Evolutionary conservation across 306 rosid genomes (phyloP), one percentile per base, ranked within the genome.

Genomic region (Rosa rugosa): DNA sequence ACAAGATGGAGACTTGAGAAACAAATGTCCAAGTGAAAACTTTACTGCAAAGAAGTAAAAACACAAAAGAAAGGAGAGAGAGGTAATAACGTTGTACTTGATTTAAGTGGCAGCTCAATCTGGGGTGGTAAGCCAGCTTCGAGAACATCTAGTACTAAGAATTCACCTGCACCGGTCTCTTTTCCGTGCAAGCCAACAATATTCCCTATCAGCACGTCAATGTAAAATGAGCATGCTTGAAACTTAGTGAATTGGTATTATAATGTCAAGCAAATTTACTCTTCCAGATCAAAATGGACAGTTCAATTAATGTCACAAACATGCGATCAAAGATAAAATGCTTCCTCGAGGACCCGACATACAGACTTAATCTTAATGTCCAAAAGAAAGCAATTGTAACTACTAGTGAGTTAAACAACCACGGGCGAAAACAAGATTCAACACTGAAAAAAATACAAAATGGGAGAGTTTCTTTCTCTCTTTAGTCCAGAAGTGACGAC

Each of bases 111-210:
- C 71, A 75, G 64, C 71, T 90, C 91, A 82, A 86, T 92, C 88
- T 93, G 98, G 5, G 96, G 95, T 47, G 99, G 93, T 73, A 95
- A 89, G 90, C 89, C 99, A 73, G 97, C 94, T 82, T 93, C 96
- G n/a, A 95, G 90, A 77, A 95, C 87, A 77, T 93, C 98, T 57
- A 49, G 85, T 73, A 93, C 98, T 86, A 85, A 75, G 80, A 95
- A 95, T 45, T 90, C 96, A 71, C 98, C 98, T 1, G 89, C 87
- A 60, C 72, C 83, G 0, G 94, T 83, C 83, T 89, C 93, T 83
- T 91, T 93, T 44, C 99, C 97, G 76, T 86, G 91, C 85, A 95
- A 76, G 70, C 96, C 97, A 81, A 85, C 94, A 73, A 95, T 89
- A 68, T 80, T 66, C 73, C 99, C 98, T 93, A 84, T 75, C 46